Conservation (phyloP, 371 early-diverging fungal genomes). For the Apophysomyces variabilis region DNA sequence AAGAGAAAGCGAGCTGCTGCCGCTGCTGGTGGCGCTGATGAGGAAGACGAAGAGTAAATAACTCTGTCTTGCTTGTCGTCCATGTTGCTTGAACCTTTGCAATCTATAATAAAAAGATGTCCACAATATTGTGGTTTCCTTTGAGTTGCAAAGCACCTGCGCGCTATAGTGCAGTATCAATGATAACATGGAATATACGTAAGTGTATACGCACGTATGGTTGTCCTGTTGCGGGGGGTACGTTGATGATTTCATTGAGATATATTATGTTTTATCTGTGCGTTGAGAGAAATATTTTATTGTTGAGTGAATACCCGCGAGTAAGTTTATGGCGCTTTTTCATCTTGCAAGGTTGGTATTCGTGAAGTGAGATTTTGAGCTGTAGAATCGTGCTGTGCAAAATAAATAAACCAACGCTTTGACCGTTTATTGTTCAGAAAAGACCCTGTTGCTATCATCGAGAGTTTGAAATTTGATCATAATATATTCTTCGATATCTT, state of each 20-base stretch:
- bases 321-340: too few species aligned
- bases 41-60: constrained; percentile 76
- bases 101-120: constrained; percentile 39
- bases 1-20: constrained; percentile 89
- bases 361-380: too few species aligned
- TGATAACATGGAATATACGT: constrained; percentile 25
- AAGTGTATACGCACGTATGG: constrained; percentile 1
- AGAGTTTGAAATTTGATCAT: too few species aligned
- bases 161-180: constrained; percentile 32
- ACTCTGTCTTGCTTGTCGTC: constrained; percentile 11
- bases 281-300: too few species aligned
- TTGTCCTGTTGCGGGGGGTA: neutral
- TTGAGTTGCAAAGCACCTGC: constrained; percentile 57
- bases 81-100: constrained; percentile 56
- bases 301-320: too few species aligned
- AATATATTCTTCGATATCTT: too few species aligned
- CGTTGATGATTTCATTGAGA: neutral
- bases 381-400: too few species aligned
- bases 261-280: neutral
- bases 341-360: too few species aligned
- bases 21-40: constrained; percentile 68
- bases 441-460: too few species aligned
- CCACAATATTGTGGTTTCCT: constrained; percentile 28
- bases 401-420: too few species aligned
- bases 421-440: too few species aligned